Evolutionary conservation across 371 early-diverging fungal genomes (phyloP).

Genomic region (Mortierella sp.): DNA sequence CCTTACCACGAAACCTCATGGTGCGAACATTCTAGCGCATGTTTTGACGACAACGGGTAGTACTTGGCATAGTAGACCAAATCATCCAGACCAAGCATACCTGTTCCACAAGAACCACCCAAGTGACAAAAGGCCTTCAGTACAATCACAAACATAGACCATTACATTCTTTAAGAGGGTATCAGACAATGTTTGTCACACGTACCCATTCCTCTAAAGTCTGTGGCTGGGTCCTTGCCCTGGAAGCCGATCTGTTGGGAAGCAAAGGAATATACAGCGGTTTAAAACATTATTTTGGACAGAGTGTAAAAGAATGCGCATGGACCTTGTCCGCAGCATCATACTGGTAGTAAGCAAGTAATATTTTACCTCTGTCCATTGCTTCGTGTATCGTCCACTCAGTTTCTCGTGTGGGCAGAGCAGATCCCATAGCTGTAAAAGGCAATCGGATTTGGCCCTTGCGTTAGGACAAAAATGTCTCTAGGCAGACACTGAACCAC

Average conservation of each 20-base stretch:
- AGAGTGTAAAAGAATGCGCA: not conserved
- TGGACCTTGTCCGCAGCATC: not conserved
- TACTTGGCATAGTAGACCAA: conserved; percentile 74
- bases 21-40: conserved; percentile 66
- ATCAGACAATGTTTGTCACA: too few relatives aligned
- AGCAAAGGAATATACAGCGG: not conserved
- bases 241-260: conserved; percentile 78
- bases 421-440: conserved; percentile 72
- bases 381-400: conserved; percentile 61
- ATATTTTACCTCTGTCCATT: conserved; percentile 70
- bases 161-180: too few relatives aligned
- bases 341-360: not conserved
- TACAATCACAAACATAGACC: too few relatives aligned
- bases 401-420: conserved; percentile 73
- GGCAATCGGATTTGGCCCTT: too few relatives aligned
- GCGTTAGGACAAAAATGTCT: too few relatives aligned
- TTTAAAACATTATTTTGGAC: not conserved
- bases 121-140: too few relatives aligned
- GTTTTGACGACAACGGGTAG: conserved; percentile 65
- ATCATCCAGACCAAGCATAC: conserved; percentile 80
- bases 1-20: conserved; percentile 41
- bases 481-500: too few relatives aligned
- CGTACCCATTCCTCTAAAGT: conserved; percentile 92
- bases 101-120: conserved; percentile 22
- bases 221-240: conserved; percentile 87